A percentile compares a stretch with the other conserved stretches of the same genome.
phyloP scores from a whole-genome alignment of 495 filamentous ascomycete genomes.

The Trichocladium antarcticum region DNA sequence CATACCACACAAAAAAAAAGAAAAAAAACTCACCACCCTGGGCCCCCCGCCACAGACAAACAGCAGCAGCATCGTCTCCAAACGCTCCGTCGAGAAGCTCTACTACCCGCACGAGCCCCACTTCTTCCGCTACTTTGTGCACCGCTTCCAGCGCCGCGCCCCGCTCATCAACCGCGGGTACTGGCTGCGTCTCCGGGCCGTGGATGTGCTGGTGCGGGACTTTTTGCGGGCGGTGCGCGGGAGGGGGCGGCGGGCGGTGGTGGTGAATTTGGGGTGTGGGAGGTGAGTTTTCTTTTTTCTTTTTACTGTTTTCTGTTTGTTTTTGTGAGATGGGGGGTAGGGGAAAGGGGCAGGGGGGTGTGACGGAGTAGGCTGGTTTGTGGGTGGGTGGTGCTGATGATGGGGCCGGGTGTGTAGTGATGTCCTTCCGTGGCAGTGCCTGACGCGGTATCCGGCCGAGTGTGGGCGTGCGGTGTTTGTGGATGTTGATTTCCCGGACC shows the following conservation, averaged over 20 bases:
- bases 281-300: slow-evolving; percentile 48
- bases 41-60: slow-evolving; percentile 63
- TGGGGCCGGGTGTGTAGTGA: slow-evolving; percentile 44
- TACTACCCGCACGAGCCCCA: slow-evolving; percentile 64
- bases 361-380: slow-evolving; percentile 1
- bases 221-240: slow-evolving; percentile 42
- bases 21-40: too few relatives aligned
- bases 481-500: slow-evolving; percentile 76
- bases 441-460: slow-evolving; percentile 46
- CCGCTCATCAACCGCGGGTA: slow-evolving; percentile 85
- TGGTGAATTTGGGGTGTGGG: slow-evolving; percentile 84
- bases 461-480: slow-evolving; percentile 55
- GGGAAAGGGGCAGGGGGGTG: too few relatives aligned
- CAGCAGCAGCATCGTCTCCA: slow-evolving; percentile 80
- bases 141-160: slow-evolving; percentile 65
- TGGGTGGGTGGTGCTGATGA: background rate
- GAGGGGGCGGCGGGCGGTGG: slow-evolving; percentile 33
- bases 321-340: background rate
- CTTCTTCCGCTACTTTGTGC: slow-evolving; percentile 79
- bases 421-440: slow-evolving; percentile 77
- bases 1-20: too few relatives aligned
- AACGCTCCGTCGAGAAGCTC: slow-evolving; percentile 74
- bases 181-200: slow-evolving; percentile 71
- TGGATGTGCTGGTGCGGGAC: slow-evolving; percentile 57
- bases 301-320: slow-evolving; percentile 3